These are phyloP conservation scores for Cordyceps farinosa DNA, from an alignment of 2,329 filamentous ascomycete genomes.

Conservation along the genomic window DNA sequence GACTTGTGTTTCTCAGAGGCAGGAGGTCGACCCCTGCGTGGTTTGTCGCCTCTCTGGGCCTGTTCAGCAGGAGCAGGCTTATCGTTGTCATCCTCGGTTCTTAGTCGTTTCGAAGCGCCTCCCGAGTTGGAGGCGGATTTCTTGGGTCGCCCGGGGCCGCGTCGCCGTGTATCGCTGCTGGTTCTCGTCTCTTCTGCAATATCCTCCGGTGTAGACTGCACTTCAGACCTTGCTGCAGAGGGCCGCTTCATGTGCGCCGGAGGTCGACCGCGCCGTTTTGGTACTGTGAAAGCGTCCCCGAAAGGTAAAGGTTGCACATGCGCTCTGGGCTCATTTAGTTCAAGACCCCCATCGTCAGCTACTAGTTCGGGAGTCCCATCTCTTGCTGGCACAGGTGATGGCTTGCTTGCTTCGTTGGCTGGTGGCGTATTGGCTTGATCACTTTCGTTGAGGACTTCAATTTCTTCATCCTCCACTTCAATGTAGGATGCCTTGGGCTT, in stretches of 20 bases:
- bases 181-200: constrained; percentile 9
- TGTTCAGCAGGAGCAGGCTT: background rate
- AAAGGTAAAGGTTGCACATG: background rate
- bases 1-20: constrained; percentile 19
- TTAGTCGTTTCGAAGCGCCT: constrained; percentile 18
- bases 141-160: constrained; percentile 27
- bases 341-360: background rate
- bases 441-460: constrained; percentile 26
- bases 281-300: constrained; percentile 8
- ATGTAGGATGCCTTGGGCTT: constrained; percentile 50
- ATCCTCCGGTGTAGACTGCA: constrained; percentile 14
- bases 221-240: constrained; percentile 22
- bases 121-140: constrained; percentile 28
- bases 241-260: constrained; percentile 12
- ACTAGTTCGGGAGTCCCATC: background rate
- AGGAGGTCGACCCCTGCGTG: constrained; percentile 26
- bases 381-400: background rate
- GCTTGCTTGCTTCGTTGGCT: background rate
- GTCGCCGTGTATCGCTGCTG: constrained; percentile 21
- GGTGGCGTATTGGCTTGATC: background rate
- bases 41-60: background rate
- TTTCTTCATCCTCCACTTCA: constrained; percentile 42
- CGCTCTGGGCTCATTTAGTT: background rate
- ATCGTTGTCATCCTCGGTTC: background rate
- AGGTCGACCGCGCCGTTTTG: constrained; percentile 24